Evolutionary conservation across 257 asterid species (phyloP).

Genomic region (Prunella vulgaris): DNA sequence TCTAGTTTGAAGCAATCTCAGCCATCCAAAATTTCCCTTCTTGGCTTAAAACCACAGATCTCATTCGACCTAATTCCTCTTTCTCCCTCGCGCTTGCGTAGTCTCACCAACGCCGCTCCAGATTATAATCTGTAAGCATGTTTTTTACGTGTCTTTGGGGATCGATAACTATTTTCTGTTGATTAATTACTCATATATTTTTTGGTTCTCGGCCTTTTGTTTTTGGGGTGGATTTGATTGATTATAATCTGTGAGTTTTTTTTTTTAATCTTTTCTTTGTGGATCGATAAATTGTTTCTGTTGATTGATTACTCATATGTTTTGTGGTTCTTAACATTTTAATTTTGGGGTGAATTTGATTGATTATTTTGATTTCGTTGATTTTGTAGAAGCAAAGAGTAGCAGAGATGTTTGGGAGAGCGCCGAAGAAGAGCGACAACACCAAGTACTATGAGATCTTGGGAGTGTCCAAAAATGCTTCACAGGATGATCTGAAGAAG

Average conservation of each 20-base stretch:
- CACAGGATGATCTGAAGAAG: constrained; percentile 74
- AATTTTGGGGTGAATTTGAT: background rate
- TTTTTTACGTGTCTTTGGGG: constrained; percentile 10
- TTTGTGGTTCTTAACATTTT: background rate
- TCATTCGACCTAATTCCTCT: constrained; percentile 13
- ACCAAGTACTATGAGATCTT: constrained; percentile 72
- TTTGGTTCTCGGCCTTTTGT: background rate
- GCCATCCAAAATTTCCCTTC: constrained; percentile 28
- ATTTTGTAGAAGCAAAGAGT: constrained; percentile 13
- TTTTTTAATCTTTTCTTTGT: no score
- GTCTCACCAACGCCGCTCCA: constrained; percentile 20
- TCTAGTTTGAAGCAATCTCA: constrained; percentile 28
- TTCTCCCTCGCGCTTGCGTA: constrained; percentile 22
- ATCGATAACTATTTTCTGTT: constrained; percentile 12
- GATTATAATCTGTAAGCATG: constrained; percentile 22
- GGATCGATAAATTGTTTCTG: constrained; percentile 19
- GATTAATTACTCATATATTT: background rate
- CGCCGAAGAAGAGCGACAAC: constrained; percentile 72
- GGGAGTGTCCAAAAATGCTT: constrained; percentile 65
- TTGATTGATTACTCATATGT: background rate
- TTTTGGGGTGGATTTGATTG: background rate
- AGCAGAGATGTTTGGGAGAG: constrained; percentile 71
- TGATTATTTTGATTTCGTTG: constrained; percentile 7
- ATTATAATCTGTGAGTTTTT: no score
- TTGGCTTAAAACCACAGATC: constrained; percentile 27